phyloP scores from a whole-genome alignment of 108 stramenopile species.

The Pseudonitzschia pungens region DNA sequence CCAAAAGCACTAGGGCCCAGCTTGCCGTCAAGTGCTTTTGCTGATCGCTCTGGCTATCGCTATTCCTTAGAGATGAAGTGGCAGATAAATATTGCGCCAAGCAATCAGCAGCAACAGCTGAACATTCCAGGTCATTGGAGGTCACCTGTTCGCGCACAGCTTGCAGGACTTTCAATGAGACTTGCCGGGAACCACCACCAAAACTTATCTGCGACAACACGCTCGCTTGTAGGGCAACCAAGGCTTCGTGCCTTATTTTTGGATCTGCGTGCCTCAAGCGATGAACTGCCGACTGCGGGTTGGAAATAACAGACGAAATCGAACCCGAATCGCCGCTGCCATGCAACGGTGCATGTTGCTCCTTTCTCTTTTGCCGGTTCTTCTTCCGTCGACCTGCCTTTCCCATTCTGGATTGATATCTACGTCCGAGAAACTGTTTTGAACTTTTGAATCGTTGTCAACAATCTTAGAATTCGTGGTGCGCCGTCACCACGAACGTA shows the following conservation, averaged over 20 bases:
- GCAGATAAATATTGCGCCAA: constrained; percentile 53
- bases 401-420: constrained; percentile 27
- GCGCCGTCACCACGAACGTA: too few relatives aligned
- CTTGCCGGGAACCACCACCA: background rate
- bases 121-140: constrained; percentile 65
- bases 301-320: background rate
- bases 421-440: background rate
- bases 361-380: constrained; percentile 25
- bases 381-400: constrained; percentile 32
- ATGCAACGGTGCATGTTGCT: constrained; percentile 19
- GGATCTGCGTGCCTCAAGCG: constrained; percentile 62
- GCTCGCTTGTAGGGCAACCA: constrained; percentile 54
- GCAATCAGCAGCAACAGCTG: constrained; percentile 65
- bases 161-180: constrained; percentile 47
- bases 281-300: constrained; percentile 33
- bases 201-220: constrained; percentile 21
- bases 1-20: constrained; percentile 42
- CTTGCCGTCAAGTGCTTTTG: constrained; percentile 28
- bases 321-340: background rate
- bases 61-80: background rate
- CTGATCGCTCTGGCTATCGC: background rate
- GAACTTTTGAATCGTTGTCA: too few relatives aligned
- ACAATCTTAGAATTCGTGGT: too few relatives aligned
- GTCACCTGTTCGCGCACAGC: constrained; percentile 69
- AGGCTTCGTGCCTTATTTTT: constrained; percentile 52